Percentiles rank a stretch among this genome's conserved stretches.
Evolutionary conservation across 306 rosid genomes (phyloP).

Genomic region (Prinsepia uniflora): DNA sequence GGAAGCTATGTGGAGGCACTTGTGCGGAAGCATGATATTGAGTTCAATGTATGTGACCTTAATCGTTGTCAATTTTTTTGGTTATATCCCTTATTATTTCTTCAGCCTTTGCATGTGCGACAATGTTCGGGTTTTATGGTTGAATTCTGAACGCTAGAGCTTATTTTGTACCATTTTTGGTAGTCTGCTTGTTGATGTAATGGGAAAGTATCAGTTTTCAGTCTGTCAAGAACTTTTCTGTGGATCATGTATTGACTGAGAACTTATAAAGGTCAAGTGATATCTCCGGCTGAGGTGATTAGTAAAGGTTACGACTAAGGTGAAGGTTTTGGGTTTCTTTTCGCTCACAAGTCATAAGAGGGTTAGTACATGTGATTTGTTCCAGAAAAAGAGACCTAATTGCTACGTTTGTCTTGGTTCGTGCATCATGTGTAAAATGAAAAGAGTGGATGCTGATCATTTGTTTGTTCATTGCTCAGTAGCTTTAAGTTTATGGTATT

Average conservation of each 20-base stretch:
- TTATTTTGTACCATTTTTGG: neutral
- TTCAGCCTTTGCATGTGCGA: neutral
- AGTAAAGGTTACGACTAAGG: neutral
- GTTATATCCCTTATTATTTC: too few relatives aligned
- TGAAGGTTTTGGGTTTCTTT: neutral
- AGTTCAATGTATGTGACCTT: constrained; percentile 61
- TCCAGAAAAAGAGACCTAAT: neutral
- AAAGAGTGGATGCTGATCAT: too few relatives aligned
- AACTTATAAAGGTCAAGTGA: neutral
- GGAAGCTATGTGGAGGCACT: constrained; percentile 94
- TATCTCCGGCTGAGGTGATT: neutral
- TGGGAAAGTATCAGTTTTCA: neutral
- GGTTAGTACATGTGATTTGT: neutral
- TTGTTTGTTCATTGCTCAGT: neutral
- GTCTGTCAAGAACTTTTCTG: neutral
- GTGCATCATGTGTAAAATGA: neutral
- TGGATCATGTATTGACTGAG: neutral
- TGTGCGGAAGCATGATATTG: constrained; percentile 75
- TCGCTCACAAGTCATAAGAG: neutral
- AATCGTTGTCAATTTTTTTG: constrained; percentile 11
- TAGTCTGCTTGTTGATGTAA: neutral
- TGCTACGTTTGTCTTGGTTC: neutral
- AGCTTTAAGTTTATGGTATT: neutral
- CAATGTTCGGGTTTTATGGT: neutral
- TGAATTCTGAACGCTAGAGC: neutral